Conservation (phyloP, 176 grass and related monocot genomes). For the Alloteropsis semialata region DNA sequence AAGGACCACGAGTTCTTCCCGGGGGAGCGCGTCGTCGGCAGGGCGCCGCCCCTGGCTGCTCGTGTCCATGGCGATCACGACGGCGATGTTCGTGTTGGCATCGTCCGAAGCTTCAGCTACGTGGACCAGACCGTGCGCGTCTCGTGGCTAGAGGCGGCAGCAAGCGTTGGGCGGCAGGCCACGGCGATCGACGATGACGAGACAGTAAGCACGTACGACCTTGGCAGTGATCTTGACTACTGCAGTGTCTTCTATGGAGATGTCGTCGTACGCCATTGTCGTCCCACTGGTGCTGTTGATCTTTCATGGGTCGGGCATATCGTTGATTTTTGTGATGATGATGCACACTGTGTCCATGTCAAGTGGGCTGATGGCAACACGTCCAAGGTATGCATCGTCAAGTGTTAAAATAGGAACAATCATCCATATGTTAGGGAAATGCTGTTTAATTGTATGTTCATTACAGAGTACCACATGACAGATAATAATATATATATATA, state of each 20-base stretch:
- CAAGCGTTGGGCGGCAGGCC: too few species aligned
- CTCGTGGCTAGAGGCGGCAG: neutral
- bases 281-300: too few species aligned
- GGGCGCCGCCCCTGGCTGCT: neutral
- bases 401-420: too few species aligned
- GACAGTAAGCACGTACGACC: neutral
- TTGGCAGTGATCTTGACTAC: neutral
- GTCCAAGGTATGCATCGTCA: neutral
- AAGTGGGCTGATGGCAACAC: neutral
- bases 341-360: neutral
- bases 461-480: too few species aligned
- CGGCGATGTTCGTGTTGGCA: neutral
- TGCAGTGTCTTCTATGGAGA: neutral
- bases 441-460: too few species aligned
- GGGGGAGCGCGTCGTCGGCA: neutral
- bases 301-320: neutral
- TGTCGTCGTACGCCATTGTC: neutral
- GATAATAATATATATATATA: too few species aligned
- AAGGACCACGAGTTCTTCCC: neutral
- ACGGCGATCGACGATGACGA: neutral
- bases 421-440: too few species aligned
- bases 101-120: neutral
- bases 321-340: neutral
- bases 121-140: neutral
- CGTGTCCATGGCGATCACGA: too few species aligned